phyloP scores from a whole-genome alignment of 1,139 yeast genomes.

The Diutina mesorugosa region DNA sequence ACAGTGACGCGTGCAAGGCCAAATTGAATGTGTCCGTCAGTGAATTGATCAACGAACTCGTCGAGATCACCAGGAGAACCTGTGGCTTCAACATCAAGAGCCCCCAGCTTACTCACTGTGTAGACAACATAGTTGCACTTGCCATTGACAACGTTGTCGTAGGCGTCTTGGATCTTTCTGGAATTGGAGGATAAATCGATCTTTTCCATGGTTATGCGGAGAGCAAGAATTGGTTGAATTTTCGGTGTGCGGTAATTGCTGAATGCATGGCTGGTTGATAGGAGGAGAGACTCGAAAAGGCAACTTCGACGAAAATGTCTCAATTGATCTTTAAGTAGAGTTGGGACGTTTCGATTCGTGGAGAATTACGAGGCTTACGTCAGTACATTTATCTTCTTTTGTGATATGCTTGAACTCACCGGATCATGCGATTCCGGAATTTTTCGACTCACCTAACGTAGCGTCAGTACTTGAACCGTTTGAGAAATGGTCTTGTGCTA shows the following conservation, averaged over 20 bases:
- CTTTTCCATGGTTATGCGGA: constrained; percentile 30
- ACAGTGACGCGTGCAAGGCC: constrained; percentile 84
- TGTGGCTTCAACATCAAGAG: constrained; percentile 42
- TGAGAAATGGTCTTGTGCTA: too few species aligned
- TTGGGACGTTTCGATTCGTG: too few species aligned
- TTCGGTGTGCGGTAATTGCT: not conserved
- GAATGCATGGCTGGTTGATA: not conserved
- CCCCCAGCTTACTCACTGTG: constrained; percentile 45
- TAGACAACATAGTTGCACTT: constrained; percentile 49
- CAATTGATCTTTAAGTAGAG: too few species aligned
- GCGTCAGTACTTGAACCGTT: too few species aligned
- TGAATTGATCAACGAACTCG: constrained; percentile 72
- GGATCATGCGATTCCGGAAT: too few species aligned
- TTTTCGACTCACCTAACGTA: too few species aligned
- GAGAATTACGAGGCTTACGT: too few species aligned
- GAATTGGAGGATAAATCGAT: constrained; percentile 46
- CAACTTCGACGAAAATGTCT: not conserved
- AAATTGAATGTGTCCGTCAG: constrained; percentile 82
- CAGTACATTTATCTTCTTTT: too few species aligned
- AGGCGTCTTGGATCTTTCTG: constrained; percentile 46
- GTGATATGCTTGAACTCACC: too few species aligned
- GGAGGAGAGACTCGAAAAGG: not conserved
- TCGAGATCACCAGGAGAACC: constrained; percentile 50
- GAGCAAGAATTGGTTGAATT: not conserved
- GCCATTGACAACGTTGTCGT: constrained; percentile 53